phyloP scores from a whole-genome alignment of 2,329 filamentous ascomycete species.

The Clonostachys rosea region DNA sequence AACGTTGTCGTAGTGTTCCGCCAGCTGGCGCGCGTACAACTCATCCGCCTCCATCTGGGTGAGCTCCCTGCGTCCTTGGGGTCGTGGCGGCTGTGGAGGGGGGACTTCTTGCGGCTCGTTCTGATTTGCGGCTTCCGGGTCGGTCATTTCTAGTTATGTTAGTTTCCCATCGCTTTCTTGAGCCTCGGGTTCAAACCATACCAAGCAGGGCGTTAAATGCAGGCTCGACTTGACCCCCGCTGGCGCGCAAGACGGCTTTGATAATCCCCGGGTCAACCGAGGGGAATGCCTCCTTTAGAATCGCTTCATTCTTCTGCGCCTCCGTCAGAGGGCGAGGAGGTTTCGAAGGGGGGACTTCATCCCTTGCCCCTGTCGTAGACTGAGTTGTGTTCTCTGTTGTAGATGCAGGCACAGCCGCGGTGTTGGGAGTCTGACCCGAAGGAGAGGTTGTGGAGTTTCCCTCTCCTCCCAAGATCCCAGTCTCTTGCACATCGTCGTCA shows the following conservation, averaged over 20 bases:
- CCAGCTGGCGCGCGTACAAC: constrained; percentile 84
- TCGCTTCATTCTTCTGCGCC: constrained; percentile 79
- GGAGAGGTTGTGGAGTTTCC: constrained; percentile 11
- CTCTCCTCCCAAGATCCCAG: constrained; percentile 42
- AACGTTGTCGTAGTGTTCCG: constrained; percentile 77
- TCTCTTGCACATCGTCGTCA: constrained; percentile 65
- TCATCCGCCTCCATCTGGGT: constrained; percentile 89
- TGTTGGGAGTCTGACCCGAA: constrained; percentile 15
- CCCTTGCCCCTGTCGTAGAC: constrained; percentile 8
- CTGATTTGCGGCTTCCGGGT: constrained; percentile 59
- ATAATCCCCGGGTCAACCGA: constrained; percentile 74
- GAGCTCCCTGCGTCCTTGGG: constrained; percentile 56
- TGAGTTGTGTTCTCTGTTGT: constrained; percentile 2
- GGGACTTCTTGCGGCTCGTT: constrained; percentile 50
- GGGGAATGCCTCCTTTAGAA: constrained; percentile 91
- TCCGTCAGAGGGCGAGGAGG: constrained; percentile 80
- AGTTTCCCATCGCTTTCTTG: constrained; percentile 1
- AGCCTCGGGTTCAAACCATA: constrained; percentile 24
- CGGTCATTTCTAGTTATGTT: constrained; percentile 62
- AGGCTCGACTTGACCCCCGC: constrained; percentile 81
- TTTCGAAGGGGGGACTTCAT: constrained; percentile 62
- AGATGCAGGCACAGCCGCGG: constrained; percentile 5
- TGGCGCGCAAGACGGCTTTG: constrained; percentile 83
- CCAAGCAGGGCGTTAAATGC: constrained; percentile 93
- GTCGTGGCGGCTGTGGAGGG: constrained; percentile 78